Evolutionary conservation across 306 rosid genomes (phyloP), one percentile per base, ranked within the genome.

Genomic region (Ormosia semicastrata): DNA sequence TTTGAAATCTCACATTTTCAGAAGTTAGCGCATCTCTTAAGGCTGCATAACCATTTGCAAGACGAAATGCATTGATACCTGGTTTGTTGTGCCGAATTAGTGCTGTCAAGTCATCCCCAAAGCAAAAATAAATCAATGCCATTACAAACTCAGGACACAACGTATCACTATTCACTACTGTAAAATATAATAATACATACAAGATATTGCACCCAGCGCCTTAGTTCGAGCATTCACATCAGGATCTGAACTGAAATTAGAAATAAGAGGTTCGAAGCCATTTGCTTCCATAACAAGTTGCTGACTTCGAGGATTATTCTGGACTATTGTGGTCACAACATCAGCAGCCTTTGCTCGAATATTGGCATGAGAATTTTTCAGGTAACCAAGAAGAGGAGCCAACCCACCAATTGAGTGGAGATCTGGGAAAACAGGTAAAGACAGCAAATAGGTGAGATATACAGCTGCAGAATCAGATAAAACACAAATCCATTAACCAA

Each of bases 311-410:
- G 97, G 94, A 75, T 96, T 96, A 78, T 93, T 96, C 86, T 96
- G 99, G 62, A 96, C 99, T 57, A 96, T 87, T 50, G 99, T 93
- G 52, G 94, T 90, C 66, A 96, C 90, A 33, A 93, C 97, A 34
- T 96, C 97, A 0, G 99, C 99, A 50, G 99, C 99, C 89, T 96
- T 93, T 37, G 99, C 98, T 47, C 99, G 91, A 81, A 96, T 86
- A 71, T 88, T 92, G 15, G 99, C 92, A 87, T 93, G 97, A 36
- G 97, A 67, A 52, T 88, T 96, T 85, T 90, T 93, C 3, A 96
- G 92, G 86, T 92, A 83, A 69, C 88, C 90, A 66, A 93, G 94
- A 41, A 93, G 97, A 70, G 99, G 98, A 33, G 75, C 89, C 88
- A 94, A 86, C 63, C 98, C 99, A 41, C 99, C 99, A 62, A 96